Base-by-base conservation (phyloP, 495 filamentous ascomycete genomes). In the Symbiotaphrina buchneri region DNA sequence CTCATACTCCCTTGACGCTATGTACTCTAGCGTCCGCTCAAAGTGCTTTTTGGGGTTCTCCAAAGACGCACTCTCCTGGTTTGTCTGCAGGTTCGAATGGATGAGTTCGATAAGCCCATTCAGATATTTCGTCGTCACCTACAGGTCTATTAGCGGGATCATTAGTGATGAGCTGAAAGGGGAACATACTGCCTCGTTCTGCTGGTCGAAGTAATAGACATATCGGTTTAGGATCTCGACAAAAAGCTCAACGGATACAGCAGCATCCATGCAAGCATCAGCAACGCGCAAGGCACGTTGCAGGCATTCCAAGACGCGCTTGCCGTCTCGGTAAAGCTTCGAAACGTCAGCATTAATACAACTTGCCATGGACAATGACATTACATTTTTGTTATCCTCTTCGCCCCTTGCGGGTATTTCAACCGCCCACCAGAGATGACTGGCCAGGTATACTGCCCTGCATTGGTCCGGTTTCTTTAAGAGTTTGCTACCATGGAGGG, bases 251-350 rank as follows among this genome's bases (percentile, higher is more conserved):
- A 95, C 82, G 2, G 81, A 92, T 2, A 94, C 91, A 6, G 82
- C 83, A n/a, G 83, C 84, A 51, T 97, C 87, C 87, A 97, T 97
- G 54, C 87, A 97, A 4, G 87, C 87, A 51, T 97, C 87, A 2
- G 87, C 87, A 5, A 97, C 87, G 30, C 87, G 77, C 14, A 95
- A 69, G 13, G 87, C 90, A 33, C 87, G 77, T 49, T 95, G 87
- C 10, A 97, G 60, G 47, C 87, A 97, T 49, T 97, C 87, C 10
- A 97, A 63, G 5, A 97, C 87, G 21, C 87, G 69, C 52, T 95
- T 95, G 10, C 90, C 90, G 41, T 97, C 87, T 25, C 85, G 85
- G 51, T 95, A 95, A 21, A 93, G 67, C 79, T 92, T 40, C 10
- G 14, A 20, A 32, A 7, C n/a, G 35, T 55, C 25, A 55, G 46